Conservation (phyloP, 2,329 filamentous ascomycete species). For the Botryotinia calthae region DNA sequence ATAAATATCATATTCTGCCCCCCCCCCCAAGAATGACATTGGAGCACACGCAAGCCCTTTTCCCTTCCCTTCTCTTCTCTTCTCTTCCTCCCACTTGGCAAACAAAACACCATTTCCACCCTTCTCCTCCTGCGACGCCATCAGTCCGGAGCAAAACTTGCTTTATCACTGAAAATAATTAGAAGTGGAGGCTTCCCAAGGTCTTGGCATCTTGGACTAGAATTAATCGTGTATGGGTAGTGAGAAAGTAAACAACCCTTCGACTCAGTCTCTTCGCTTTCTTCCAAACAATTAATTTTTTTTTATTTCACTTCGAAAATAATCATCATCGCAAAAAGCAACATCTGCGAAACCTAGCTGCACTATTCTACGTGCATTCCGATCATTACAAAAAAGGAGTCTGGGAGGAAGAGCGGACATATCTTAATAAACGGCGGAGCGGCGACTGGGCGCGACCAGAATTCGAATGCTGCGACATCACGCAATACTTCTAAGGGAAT, state of each 20-base stretch:
- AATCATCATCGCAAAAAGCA: background rate
- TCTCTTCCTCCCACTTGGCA: constrained; percentile 1
- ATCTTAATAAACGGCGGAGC: constrained; percentile 35
- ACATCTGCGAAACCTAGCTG: constrained; percentile 7
- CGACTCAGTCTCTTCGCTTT: background rate
- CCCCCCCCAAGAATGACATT: background rate
- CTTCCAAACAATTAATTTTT: background rate
- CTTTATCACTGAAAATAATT: background rate
- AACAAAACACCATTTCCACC: background rate
- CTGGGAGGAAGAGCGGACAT: background rate
- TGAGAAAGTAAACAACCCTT: constrained; percentile 1
- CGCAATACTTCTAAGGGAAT: constrained; percentile 36
- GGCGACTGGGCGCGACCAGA: constrained; percentile 49
- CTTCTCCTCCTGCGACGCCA: background rate
- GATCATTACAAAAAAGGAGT: constrained; percentile 2
- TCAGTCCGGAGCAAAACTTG: constrained; percentile 4
- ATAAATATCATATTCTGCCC: background rate
- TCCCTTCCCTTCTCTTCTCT: background rate
- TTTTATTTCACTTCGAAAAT: background rate
- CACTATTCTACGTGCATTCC: background rate
- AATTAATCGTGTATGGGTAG: constrained; percentile 1
- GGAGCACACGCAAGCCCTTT: background rate
- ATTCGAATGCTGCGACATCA: constrained; percentile 46
- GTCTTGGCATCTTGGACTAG: constrained; percentile 13
- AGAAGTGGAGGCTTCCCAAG: constrained; percentile 15